Evolutionary conservation across 208 protist species (phyloP), one percentile per base, ranked within the genome.

Genomic region (Trichomonas gallinae): DNA sequence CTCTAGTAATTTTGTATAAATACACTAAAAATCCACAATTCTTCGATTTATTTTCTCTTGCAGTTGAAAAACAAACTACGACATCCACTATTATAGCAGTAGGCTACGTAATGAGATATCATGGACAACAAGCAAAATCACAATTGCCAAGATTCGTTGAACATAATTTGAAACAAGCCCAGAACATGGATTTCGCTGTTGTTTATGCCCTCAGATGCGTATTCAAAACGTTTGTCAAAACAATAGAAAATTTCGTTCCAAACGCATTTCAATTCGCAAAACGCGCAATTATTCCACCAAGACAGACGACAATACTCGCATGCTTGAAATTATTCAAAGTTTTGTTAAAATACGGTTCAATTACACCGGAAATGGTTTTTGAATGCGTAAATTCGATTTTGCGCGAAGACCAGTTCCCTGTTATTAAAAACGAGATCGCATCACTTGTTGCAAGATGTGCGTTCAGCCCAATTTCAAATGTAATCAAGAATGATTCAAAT

Each of bases 401-500:
- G 44, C 45, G 45, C 13, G 17, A 93, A 34, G 0, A 51, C 26
- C n/a, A 93, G 38, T 40, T 42, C n/a, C 87, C 87, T 48, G 42
- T 93, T 93, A 51, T 93, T 15, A 93, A 93, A 51, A 93, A 93
- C 15, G 87, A 93, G 45, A 34, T 93, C 34, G 40, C 87, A 34
- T 40, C 21, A 38, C 13, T 93, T 9, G n/a, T 93, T 51, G 87
- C 87, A 48, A 38, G 87, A 34, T 93, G 87, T 51, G 87, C 87
- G 6, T 89, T 44, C 38, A 31, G 17, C 31, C 83, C 83, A 46
- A 48, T 51, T 51, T 48, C 87, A 17, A 17, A 42, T 26, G 38
- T 51, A 4, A 44, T 48, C 51, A 31, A 44, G 15, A 48, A 93
- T 10, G 46, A 93, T 8, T 9, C 2, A 17, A 21, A 44, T 34